Evolutionary conservation across 495 filamentous ascomycete species (phyloP), one percentile per base, ranked within the genome.

Genomic region (Daldinia concentrica): DNA sequence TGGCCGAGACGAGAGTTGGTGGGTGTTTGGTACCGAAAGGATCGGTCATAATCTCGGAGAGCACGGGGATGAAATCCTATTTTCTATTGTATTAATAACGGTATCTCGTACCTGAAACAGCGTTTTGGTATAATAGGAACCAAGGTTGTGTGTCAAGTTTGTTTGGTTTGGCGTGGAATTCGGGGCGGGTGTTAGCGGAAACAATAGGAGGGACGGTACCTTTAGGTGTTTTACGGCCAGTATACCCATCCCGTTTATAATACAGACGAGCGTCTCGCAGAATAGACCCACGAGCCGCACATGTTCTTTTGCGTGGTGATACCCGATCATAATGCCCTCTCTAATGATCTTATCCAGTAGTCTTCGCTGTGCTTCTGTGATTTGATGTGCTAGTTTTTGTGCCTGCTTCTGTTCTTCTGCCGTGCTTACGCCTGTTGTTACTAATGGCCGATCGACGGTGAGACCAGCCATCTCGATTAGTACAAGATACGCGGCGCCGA

Each of bases 161-260:
- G 12, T 36, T 19, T 45, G 41, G 43, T 9, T 48, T 48, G 43
- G 17, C 8, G 24, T 48, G 43, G 34, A 14, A 12, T 48, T 48
- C 11, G 5, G 43, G 11, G 22, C 39, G 39, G 52, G 45, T 26
- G 15, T 41, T 27, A 14, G n/a, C 36, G 45, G n/a, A 15, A 17
- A 30, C 22, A 48, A 22, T 48, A 24, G 43, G 19, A 22, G 9
- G 17, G 17, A 48, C 19, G 6, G 36, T 77, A 86, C 87, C 81
- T 89, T 87, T 15, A 98, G 85, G 75, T 97, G 91, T 71, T 92
- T 92, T 7, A 90, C 90, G 2, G 87, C 82, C 74, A 90, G 84
- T 41, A 96, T 85, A 15, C 87, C 90, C 74, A 97, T 83, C 27
- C 85, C 85, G 0, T 79, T 64, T 9, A 94, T 61, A 2, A 95